Conservation (phyloP, 1,284 basidiomycete genomes). For the Crepidotus sp. region DNA sequence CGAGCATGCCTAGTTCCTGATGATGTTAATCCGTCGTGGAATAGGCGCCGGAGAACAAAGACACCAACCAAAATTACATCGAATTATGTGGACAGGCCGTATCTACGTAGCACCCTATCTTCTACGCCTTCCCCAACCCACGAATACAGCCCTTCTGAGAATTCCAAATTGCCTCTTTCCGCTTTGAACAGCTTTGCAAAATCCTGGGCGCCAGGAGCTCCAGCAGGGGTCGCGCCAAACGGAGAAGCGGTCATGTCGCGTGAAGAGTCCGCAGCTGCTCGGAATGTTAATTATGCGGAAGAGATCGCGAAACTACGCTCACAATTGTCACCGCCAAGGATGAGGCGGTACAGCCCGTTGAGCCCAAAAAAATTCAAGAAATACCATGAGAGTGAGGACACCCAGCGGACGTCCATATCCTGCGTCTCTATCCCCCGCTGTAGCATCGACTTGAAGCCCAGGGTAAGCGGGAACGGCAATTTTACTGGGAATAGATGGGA, state of each 20-base stretch:
- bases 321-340: conserved; percentile 91
- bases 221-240: conserved; percentile 52
- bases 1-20: too few relatives aligned
- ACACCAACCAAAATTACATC: too few relatives aligned
- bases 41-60: too few relatives aligned
- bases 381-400: conserved; percentile 98
- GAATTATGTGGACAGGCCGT: conserved; percentile 40
- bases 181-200: conserved; percentile 85
- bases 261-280: conserved; percentile 64
- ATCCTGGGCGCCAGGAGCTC: conserved; percentile 61
- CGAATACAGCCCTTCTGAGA: conserved; percentile 76
- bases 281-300: not conserved
- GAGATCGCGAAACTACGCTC: conserved; percentile 23
- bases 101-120: conserved; percentile 65
- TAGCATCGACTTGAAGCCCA: conserved; percentile 98
- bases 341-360: conserved; percentile 89
- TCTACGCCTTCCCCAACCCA: conserved; percentile 82
- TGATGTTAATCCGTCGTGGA: too few relatives aligned
- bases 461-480: conserved; percentile 92
- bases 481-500: conserved; percentile 56
- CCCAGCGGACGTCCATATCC: conserved; percentile 98
- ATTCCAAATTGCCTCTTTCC: conserved; percentile 89
- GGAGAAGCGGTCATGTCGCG: conserved; percentile 67
- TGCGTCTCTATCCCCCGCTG: conserved; percentile 93
- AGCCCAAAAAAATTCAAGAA: conserved; percentile 98